Percentiles rank a stretch among this genome's conserved stretches.
Evolutionary conservation across 2,329 filamentous ascomycete species (phyloP).

Genomic region (Clarireedia homoeocarpa): DNA sequence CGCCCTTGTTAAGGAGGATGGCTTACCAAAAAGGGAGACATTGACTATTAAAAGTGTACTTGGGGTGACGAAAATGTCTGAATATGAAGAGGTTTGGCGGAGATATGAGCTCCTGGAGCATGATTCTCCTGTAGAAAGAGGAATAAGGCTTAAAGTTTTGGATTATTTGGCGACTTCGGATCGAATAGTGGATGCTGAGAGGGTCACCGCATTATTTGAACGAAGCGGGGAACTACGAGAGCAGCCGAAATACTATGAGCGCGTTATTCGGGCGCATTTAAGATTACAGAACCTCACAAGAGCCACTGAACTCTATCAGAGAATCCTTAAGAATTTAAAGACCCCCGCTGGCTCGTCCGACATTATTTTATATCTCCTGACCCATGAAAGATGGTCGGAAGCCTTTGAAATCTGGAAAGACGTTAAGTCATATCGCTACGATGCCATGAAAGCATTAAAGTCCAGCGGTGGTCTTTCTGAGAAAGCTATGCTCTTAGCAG

Average conservation of each 20-base stretch:
- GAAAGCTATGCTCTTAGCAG: conserved; percentile 10
- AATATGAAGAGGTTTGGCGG: conserved; percentile 35
- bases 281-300: conserved; percentile 32
- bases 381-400: conserved; percentile 18
- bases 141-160: conserved; percentile 26
- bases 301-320: conserved; percentile 23
- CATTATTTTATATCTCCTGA: conserved; percentile 20
- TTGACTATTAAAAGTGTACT: conserved; percentile 10
- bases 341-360: conserved; percentile 18
- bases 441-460: conserved; percentile 10
- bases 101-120: conserved; percentile 27
- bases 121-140: conserved; percentile 14
- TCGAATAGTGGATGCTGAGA: conserved; percentile 32
- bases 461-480: neutral
- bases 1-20: too few relatives aligned
- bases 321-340: conserved; percentile 13
- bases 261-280: conserved; percentile 37
- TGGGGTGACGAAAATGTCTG: conserved; percentile 13
- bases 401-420: conserved; percentile 21
- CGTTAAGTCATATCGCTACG: conserved; percentile 9
- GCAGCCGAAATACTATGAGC: conserved; percentile 36
- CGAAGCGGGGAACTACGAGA: conserved; percentile 26
- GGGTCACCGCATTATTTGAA: conserved; percentile 39
- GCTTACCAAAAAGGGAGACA: neutral
- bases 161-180: conserved; percentile 34